Evolutionary conservation across 2,329 filamentous ascomycete species (phyloP).

Genomic region (Fusarium ambrosium): DNA sequence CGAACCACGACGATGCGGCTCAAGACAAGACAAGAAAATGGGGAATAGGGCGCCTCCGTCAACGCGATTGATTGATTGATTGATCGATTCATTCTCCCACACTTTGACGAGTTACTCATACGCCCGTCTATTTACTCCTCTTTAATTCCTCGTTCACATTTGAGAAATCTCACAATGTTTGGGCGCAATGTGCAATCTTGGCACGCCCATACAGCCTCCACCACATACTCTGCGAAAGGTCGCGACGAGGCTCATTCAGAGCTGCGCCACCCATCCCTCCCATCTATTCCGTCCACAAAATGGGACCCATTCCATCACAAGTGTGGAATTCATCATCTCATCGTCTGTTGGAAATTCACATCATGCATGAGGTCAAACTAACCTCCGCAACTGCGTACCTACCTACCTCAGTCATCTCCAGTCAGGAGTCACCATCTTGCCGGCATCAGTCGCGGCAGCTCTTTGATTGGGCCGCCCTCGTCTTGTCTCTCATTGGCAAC

Average conservation of each 20-base stretch:
- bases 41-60: background rate
- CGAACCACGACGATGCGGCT: constrained; percentile 4
- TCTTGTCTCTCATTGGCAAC: background rate
- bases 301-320: background rate
- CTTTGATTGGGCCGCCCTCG: background rate
- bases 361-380: background rate
- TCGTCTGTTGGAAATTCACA: background rate
- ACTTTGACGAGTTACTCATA: background rate
- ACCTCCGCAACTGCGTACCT: background rate
- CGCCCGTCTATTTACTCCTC: background rate
- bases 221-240: background rate
- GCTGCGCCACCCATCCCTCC: background rate
- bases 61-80: background rate
- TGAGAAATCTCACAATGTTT: background rate
- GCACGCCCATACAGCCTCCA: background rate
- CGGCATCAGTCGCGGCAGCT: background rate
- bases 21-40: background rate
- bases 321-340: background rate
- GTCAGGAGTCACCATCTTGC: background rate
- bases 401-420: background rate
- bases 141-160: background rate
- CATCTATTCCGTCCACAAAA: background rate
- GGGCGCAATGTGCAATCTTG: constrained; percentile 2
- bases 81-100: background rate
- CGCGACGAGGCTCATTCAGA: background rate